Evolutionary conservation across 1,139 yeast species (phyloP).

Genomic region (Torulaspora globosa): DNA sequence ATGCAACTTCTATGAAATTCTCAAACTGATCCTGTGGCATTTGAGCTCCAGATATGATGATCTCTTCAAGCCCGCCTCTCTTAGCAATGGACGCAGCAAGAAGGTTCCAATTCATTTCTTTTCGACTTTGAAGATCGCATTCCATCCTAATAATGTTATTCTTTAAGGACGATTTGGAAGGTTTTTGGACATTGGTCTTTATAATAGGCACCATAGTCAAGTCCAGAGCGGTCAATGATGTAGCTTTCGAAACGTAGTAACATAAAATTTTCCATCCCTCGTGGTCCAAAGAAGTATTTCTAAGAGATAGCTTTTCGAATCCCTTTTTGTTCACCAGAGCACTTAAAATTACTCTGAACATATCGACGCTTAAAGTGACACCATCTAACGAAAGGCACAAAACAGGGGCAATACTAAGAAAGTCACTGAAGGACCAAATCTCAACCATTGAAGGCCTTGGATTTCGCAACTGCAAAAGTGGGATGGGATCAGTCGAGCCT

Average conservation of each 20-base stretch:
- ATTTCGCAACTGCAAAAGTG: conserved; percentile 59
- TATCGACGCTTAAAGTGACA: conserved; percentile 57
- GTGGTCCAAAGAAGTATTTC: conserved; percentile 64
- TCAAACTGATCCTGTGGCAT: conserved; percentile 53
- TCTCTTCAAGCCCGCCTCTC: conserved; percentile 68
- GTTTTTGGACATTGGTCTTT: conserved; percentile 53
- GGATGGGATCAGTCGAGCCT: conserved; percentile 65
- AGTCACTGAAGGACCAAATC: conserved; percentile 69
- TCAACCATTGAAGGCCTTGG: conserved; percentile 74
- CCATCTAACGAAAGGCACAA: conserved; percentile 68
- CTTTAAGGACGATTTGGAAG: conserved; percentile 37
- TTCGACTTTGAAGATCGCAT: conserved; percentile 53
- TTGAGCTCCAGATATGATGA: conserved; percentile 68
- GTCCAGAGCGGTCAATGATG: conserved; percentile 53
- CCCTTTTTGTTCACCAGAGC: conserved; percentile 59
- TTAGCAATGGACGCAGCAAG: conserved; percentile 64
- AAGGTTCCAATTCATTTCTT: conserved; percentile 73
- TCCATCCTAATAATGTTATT: conserved; percentile 48
- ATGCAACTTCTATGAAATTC: conserved; percentile 50
- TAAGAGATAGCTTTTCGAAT: conserved; percentile 60
- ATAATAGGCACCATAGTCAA: conserved; percentile 68
- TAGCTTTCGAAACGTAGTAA: conserved; percentile 59
- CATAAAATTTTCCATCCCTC: conserved; percentile 71
- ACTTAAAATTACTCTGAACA: conserved; percentile 58
- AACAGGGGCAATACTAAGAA: conserved; percentile 68